A percentile compares a stretch with the other conserved stretches of the same genome.
Evolutionary conservation across 352 stramenopile genomes (phyloP).

Genomic region (Globisporangium radiosum): DNA sequence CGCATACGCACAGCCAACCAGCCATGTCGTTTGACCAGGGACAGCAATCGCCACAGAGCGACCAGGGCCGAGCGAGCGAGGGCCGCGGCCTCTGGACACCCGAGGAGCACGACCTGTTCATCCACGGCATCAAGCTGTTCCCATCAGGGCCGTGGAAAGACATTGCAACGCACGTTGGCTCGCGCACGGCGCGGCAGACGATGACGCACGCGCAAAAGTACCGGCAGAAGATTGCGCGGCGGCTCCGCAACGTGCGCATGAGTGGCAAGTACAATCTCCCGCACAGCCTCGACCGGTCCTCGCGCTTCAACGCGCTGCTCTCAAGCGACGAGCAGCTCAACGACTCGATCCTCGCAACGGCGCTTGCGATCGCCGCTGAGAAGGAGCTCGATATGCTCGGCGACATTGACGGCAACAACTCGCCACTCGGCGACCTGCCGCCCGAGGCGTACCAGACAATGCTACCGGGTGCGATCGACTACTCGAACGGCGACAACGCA

Average conservation of each 20-base stretch:
- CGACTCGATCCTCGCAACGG: slow-evolving; percentile 70
- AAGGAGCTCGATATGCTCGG: slow-evolving; percentile 63
- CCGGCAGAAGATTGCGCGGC: slow-evolving; percentile 72
- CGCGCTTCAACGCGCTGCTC: slow-evolving; percentile 63
- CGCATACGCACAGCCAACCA: neutral
- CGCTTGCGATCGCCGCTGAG: slow-evolving; percentile 65
- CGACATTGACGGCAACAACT: slow-evolving; percentile 26
- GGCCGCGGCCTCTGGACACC: slow-evolving; percentile 65
- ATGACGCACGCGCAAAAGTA: slow-evolving; percentile 86
- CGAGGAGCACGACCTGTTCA: slow-evolving; percentile 69
- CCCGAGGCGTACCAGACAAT: slow-evolving; percentile 45
- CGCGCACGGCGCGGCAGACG: slow-evolving; percentile 65
- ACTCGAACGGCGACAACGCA: slow-evolving; percentile 33
- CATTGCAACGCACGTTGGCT: slow-evolving; percentile 64
- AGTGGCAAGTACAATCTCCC: slow-evolving; percentile 56
- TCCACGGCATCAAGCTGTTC: slow-evolving; percentile 74
- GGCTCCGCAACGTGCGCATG: slow-evolving; percentile 64
- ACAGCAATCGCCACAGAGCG: slow-evolving; percentile 4
- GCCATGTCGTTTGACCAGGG: slow-evolving; percentile 14
- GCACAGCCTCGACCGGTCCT: slow-evolving; percentile 65
- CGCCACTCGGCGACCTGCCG: slow-evolving; percentile 21
- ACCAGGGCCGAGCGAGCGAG: slow-evolving; percentile 31
- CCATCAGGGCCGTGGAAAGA: slow-evolving; percentile 72
- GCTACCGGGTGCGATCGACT: slow-evolving; percentile 41
- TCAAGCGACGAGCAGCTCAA: slow-evolving; percentile 76